Evolutionary conservation across 2,329 filamentous ascomycete genomes (phyloP).

Genomic region (Dactylonectria estremocensis): DNA sequence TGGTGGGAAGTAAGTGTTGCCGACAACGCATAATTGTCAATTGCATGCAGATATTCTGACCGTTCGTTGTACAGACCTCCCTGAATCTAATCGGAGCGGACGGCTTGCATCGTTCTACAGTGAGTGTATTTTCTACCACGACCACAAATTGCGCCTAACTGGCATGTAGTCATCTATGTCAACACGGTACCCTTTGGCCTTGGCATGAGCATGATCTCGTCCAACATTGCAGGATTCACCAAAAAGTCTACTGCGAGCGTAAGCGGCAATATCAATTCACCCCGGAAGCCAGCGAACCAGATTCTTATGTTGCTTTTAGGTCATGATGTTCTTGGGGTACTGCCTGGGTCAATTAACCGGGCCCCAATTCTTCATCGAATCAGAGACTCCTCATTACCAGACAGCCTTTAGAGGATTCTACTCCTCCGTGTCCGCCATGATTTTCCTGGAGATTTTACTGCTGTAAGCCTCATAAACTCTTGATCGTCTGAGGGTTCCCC

Average conservation of each 20-base stretch:
- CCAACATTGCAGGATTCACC: conserved; percentile 33
- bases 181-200: conserved; percentile 37
- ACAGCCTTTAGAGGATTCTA: conserved; percentile 28
- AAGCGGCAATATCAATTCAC: background rate
- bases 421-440: background rate
- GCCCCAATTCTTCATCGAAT: conserved; percentile 31
- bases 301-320: background rate
- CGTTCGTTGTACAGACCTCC: background rate
- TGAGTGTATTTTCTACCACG: background rate
- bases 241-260: background rate
- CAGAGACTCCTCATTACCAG: conserved; percentile 22
- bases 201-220: conserved; percentile 37
- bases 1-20: background rate
- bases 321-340: conserved; percentile 33
- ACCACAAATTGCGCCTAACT: background rate
- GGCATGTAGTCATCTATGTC: conserved; percentile 13
- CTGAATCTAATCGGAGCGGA: background rate
- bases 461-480: conserved; percentile 6
- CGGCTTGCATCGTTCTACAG: conserved; percentile 2
- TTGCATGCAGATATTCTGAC: background rate
- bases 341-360: conserved; percentile 25
- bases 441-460: conserved; percentile 5
- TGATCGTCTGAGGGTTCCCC: background rate
- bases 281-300: conserved; percentile 9
- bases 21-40: background rate